Evolutionary conservation across 228 moss, liverwort and hornwort species (phyloP), one percentile per base, ranked within the genome.

Genomic region (Sphagnum magellanicum): DNA sequence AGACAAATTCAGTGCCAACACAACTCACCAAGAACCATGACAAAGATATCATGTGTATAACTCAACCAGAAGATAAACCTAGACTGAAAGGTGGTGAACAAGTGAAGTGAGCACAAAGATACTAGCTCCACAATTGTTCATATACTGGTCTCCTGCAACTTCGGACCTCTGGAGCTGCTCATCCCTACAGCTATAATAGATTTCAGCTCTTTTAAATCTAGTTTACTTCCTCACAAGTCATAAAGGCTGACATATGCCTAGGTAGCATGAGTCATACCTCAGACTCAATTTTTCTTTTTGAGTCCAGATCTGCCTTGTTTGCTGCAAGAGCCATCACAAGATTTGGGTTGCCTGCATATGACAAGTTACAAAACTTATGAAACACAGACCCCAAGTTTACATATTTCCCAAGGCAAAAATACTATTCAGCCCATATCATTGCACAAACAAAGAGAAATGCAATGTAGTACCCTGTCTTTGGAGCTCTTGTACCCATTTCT

Each of bases 251-350:
- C 32, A 32, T 32, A 32, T 32, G 32, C 32, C 32, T 32, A 32
- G 32, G 32, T 3, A 32, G 32, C 32, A 32, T 50, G 16, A 16
- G 59, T 69, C 80, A 50, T 67, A 93, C 97, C 93, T 91, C 97
- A 63, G 83, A 79, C 65, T 91, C 81, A 47, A 84, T 87, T 71
- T 88, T 93, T 71, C 85, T 87, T 74, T 98, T 93, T 12, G 87
- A 83, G 61, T 84, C 81, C 79, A 98, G 77, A 81, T 98, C 97
- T 66, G 93, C 97, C 80, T 98, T 98, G 67, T 93, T 98, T 69
- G 90, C 97, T 74, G 97, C 97, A 60, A 98, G 71, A 17, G 97
- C 93, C 97, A 98, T 93, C 46, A 98, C 97, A 79, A 98, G 80
- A 74, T 88, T 98, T 68, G 97, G 83, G 61, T 90, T 98, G 63